Evolutionary conservation across 2,329 filamentous ascomycete species (phyloP).

Genomic region (Neurospora sp.): DNA sequence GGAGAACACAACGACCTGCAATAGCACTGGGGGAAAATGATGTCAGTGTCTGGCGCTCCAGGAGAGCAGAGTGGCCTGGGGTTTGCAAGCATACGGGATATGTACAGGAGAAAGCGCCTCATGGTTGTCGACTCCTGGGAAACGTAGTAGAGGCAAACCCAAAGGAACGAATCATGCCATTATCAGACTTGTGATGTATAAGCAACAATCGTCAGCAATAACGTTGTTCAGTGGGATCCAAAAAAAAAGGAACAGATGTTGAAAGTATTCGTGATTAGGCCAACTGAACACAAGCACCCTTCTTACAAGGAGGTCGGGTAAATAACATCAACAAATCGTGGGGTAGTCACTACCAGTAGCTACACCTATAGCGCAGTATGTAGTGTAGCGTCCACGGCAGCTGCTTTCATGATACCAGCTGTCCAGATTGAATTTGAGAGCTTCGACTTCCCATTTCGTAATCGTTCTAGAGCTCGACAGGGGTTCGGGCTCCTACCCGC

Average conservation of each 20-base stretch:
- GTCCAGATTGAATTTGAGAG: neutral
- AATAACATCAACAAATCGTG: neutral
- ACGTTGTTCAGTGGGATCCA: constrained; percentile 2
- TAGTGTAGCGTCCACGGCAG: neutral
- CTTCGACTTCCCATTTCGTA: neutral
- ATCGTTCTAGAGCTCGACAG: neutral
- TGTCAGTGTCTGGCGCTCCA: constrained; percentile 2
- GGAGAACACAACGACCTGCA: constrained; percentile 32
- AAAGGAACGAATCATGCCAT: constrained; percentile 2
- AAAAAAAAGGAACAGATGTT: neutral
- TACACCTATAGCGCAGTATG: neutral
- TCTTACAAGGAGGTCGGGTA: neutral
- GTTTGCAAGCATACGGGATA: constrained; percentile 30
- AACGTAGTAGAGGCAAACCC: constrained; percentile 2
- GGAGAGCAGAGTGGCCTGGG: constrained; percentile 4
- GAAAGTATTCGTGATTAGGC: neutral
- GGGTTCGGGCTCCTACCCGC: neutral
- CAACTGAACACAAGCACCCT: neutral
- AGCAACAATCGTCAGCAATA: neutral
- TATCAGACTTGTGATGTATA: neutral
- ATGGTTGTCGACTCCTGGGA: constrained; percentile 26
- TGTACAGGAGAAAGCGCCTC: constrained; percentile 30
- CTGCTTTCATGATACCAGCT: neutral
- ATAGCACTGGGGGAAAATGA: constrained; percentile 29
- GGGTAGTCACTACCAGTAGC: neutral